Base-by-base conservation (phyloP, 1,284 basidiomycete genomes). In the Anthracocystis setariae region DNA sequence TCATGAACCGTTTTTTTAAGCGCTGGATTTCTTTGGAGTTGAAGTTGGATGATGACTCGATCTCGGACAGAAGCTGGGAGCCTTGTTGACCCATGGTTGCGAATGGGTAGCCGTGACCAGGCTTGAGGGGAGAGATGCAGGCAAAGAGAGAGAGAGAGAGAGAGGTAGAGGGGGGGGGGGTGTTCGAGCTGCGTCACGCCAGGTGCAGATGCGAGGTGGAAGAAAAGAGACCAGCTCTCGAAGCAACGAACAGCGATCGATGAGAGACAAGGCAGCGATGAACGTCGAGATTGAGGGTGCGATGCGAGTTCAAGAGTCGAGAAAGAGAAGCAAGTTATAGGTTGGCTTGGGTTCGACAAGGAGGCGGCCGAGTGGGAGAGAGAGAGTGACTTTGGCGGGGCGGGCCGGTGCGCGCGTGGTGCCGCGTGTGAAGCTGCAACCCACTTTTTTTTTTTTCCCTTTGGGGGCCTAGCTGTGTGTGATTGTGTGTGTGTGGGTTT, bases 1-100 rank as follows among this genome's bases (percentile, higher is more conserved):
- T 98, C 93, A 98, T 96, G 84, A 98, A 98, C 46, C 95, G 89
- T 84, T 97, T 98, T 88, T 97, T 97, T 74, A 98, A 87, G 44
- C 95, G 89, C 80, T 97, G 69, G 45, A 74, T 70, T 39, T 72
- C 60, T 44, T 65, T 59, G 20, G 49, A 40, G 51, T 73, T 73
- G 68, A 77, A 95, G 84, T 95, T 95, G 81, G 93, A 92, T 79
- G 88, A 89, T 86, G 88, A 90, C 86, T 93, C 90, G 90, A 95
- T 94, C 85, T 94, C 92, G 86, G 92, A 90, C 88, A 95, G 92
- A 74, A 94, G 91, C 84, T 93, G 92, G 44, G 92, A 93, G 78
- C 88, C 92, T 91, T 84, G 77, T 66, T 84, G 83, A 53, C 84
- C 84, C 84, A 85, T 84, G 42, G 10, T 76, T 25, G 37, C 17